A percentile compares a stretch with the other conserved stretches of the same genome.
phyloP scores from a whole-genome alignment of 2,329 filamentous ascomycete genomes.

The Paracorniculantispora psalliotae region DNA sequence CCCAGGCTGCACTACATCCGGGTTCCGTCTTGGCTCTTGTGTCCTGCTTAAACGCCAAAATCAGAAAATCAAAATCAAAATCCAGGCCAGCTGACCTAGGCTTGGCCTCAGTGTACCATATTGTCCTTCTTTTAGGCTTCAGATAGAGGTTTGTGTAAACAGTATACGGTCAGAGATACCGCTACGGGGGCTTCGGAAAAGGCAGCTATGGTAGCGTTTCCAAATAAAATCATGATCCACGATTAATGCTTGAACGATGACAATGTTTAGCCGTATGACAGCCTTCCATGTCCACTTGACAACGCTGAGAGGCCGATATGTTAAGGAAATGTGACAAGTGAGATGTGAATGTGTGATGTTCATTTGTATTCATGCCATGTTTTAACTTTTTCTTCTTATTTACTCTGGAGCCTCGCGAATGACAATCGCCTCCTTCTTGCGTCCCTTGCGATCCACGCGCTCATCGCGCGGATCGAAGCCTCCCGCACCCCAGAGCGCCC shows the following conservation, averaged over 20 bases:
- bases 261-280: not conserved
- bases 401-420: slow-evolving; percentile 26
- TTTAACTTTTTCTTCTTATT: not conserved
- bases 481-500: slow-evolving; percentile 91
- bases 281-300: not conserved
- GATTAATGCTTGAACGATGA: not conserved
- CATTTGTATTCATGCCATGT: not conserved
- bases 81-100: not conserved
- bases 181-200: slow-evolving; percentile 27
- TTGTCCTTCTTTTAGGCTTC: slow-evolving; percentile 32
- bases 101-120: slow-evolving; percentile 36
- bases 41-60: not conserved
- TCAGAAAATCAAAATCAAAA: slow-evolving; percentile 11
- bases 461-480: slow-evolving; percentile 90
- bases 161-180: slow-evolving; percentile 30
- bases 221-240: slow-evolving; percentile 24
- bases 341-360: not conserved
- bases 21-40: not conserved
- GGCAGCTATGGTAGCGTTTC: slow-evolving; percentile 27
- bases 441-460: slow-evolving; percentile 81
- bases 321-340: not conserved
- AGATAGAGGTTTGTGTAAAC: slow-evolving; percentile 39
- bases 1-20: not conserved
- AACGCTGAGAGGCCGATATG: not conserved
- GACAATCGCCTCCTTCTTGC: slow-evolving; percentile 48